A percentile compares a stretch with the other conserved stretches of the same genome.
Conservation (phyloP, 768 basidiomycete genomes). For the Dendrothele bispora region DNA sequence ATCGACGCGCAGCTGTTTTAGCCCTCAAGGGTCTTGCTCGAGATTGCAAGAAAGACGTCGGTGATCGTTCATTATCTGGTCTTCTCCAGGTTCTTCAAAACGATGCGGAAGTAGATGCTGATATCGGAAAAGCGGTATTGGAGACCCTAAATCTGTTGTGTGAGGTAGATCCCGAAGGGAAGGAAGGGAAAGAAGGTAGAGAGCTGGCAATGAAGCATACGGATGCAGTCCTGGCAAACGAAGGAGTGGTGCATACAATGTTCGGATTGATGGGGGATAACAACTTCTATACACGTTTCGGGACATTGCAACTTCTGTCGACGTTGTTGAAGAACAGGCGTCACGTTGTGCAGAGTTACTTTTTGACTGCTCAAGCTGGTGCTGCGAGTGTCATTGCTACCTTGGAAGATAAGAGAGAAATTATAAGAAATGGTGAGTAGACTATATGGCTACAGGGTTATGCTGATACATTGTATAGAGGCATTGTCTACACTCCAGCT, state of each 20-base stretch:
- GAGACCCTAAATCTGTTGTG: conserved; percentile 88
- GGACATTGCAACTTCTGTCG: conserved; percentile 79
- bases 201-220: conserved; percentile 85
- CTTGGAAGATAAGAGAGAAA: conserved; percentile 84
- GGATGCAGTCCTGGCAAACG: conserved; percentile 71
- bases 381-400: conserved; percentile 69
- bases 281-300: conserved; percentile 85
- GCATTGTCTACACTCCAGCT: conserved; percentile 80
- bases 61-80: conserved; percentile 71
- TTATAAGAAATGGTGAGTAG: conserved; percentile 82
- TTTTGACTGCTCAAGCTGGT: conserved; percentile 82
- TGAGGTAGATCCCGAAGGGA: conserved; percentile 61
- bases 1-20: conserved; percentile 90
- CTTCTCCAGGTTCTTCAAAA: conserved; percentile 81
- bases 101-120: conserved; percentile 88
- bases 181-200: conserved; percentile 35
- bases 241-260: conserved; percentile 71
- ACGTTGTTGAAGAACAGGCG: conserved; percentile 82
- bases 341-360: conserved; percentile 83
- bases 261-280: conserved; percentile 73
- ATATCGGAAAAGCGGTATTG: conserved; percentile 88
- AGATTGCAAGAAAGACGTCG: conserved; percentile 90
- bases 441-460: background rate
- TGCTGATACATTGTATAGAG: conserved; percentile 46
- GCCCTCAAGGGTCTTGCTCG: conserved; percentile 90